A percentile compares a stretch with the other conserved stretches of the same genome.
Conservation (phyloP, 2,329 filamentous ascomycete species). For the Xylaria sp. region DNA sequence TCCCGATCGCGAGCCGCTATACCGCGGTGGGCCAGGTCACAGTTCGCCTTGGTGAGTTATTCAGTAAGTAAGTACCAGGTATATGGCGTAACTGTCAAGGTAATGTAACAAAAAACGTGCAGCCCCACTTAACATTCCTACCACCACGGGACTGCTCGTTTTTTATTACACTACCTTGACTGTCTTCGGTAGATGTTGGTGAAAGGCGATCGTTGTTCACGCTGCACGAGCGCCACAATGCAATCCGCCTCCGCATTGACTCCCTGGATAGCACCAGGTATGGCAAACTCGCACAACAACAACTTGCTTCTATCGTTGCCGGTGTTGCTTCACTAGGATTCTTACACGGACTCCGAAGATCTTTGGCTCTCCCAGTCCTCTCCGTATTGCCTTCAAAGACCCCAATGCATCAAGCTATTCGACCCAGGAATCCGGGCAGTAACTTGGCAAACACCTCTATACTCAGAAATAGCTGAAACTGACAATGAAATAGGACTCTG, state of each 20-base stretch:
- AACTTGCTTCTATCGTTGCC: neutral
- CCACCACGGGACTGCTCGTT: too few relatives aligned
- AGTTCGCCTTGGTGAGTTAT: too few relatives aligned
- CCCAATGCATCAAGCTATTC: neutral
- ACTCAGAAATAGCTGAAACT: neutral
- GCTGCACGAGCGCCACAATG: neutral
- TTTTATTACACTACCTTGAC: too few relatives aligned
- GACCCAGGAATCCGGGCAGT: conserved; percentile 4
- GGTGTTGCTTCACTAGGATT: conserved; percentile 1
- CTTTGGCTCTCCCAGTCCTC: neutral
- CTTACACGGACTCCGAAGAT: conserved; percentile 23
- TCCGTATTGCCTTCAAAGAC: neutral
- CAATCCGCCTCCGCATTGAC: neutral
- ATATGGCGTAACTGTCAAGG: too few relatives aligned
- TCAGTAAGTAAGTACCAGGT: too few relatives aligned
- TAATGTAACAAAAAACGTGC: too few relatives aligned
- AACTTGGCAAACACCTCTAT: neutral
- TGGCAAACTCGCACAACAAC: neutral
- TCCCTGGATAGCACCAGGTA: neutral
- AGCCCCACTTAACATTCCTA: too few relatives aligned
- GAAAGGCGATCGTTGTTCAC: neutral
- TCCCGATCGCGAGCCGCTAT: neutral
- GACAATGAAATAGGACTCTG: conserved; percentile 19
- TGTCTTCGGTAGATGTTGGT: neutral
- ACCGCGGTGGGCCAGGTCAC: too few relatives aligned